These are phyloP conservation scores for Hyphopichia khmerensis DNA, from an alignment of 1,139 yeast species.

Conservation along the genomic window DNA sequence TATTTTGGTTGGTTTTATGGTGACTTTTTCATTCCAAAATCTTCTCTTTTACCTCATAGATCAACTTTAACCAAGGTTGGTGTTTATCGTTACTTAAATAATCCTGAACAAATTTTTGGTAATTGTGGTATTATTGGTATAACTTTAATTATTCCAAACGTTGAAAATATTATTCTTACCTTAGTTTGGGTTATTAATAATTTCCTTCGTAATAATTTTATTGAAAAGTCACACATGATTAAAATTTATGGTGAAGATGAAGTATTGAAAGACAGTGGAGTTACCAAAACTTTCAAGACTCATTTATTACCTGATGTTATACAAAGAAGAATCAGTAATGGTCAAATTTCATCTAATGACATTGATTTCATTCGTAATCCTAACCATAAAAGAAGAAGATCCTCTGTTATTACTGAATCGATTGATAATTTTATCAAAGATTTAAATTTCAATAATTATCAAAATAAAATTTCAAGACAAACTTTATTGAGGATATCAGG, in stretches of 20 bases:
- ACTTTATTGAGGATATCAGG: slow-evolving; percentile 43
- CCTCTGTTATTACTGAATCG: slow-evolving; percentile 32
- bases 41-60: slow-evolving; percentile 25
- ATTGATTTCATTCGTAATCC: background rate
- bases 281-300: slow-evolving; percentile 62
- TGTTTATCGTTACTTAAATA: slow-evolving; percentile 78
- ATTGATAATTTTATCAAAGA: slow-evolving; percentile 43
- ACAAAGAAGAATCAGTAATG: slow-evolving; percentile 30
- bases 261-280: slow-evolving; percentile 60
- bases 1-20: slow-evolving; percentile 92
- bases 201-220: slow-evolving; percentile 66
- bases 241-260: slow-evolving; percentile 71
- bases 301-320: slow-evolving; percentile 45
- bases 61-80: slow-evolving; percentile 74
- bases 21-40: slow-evolving; percentile 69
- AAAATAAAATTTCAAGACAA: slow-evolving; percentile 18
- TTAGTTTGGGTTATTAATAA: slow-evolving; percentile 69
- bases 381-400: slow-evolving; percentile 20
- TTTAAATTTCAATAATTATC: slow-evolving; percentile 31
- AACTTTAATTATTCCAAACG: slow-evolving; percentile 60
- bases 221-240: slow-evolving; percentile 80
- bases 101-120: slow-evolving; percentile 82
- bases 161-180: slow-evolving; percentile 56
- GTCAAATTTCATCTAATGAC: background rate
- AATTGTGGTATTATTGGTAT: slow-evolving; percentile 85